phyloP scores from a whole-genome alignment of 2,329 filamentous ascomycete genomes.

The Chrysoporthe cubensis region DNA sequence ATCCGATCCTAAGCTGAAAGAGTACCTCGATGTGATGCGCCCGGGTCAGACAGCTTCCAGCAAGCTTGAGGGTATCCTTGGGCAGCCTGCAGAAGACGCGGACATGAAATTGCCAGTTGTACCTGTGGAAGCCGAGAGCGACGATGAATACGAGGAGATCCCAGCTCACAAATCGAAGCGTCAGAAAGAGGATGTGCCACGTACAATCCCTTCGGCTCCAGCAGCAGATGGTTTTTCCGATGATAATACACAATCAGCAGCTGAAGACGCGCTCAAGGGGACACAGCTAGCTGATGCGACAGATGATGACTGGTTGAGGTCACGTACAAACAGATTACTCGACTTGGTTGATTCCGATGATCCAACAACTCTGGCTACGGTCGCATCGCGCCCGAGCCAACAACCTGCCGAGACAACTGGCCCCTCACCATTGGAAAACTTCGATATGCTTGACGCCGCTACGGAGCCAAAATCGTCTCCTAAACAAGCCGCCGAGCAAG shows the following conservation, averaged over 20 bases:
- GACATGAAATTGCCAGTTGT: constrained; percentile 28
- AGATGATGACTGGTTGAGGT: constrained; percentile 91
- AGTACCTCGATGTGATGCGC: constrained; percentile 85
- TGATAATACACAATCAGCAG: constrained; percentile 11
- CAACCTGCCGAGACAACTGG: constrained; percentile 27
- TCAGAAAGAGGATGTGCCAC: constrained; percentile 35
- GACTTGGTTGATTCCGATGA: constrained; percentile 82
- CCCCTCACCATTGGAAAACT: constrained; percentile 23
- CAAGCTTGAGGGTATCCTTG: constrained; percentile 58
- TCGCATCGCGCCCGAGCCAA: constrained; percentile 32
- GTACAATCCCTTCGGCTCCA: constrained; percentile 26
- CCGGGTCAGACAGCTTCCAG: constrained; percentile 63
- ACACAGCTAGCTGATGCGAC: constrained; percentile 50
- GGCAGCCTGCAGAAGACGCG: constrained; percentile 32
- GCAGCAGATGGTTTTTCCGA: constrained; percentile 21
- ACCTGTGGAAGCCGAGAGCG: constrained; percentile 61
- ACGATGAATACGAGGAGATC: constrained; percentile 75
- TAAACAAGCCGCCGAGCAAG: constrained; percentile 31
- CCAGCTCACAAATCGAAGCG: constrained; percentile 56
- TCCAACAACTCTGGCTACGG: constrained; percentile 32
- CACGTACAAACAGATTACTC: constrained; percentile 81
- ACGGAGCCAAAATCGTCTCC: constrained; percentile 32
- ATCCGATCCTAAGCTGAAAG: constrained; percentile 78
- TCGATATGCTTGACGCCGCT: constrained; percentile 24
- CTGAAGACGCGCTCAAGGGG: constrained; percentile 15